Conservation (phyloP, 331 rosid genomes). For the Acacia pycnantha region DNA sequence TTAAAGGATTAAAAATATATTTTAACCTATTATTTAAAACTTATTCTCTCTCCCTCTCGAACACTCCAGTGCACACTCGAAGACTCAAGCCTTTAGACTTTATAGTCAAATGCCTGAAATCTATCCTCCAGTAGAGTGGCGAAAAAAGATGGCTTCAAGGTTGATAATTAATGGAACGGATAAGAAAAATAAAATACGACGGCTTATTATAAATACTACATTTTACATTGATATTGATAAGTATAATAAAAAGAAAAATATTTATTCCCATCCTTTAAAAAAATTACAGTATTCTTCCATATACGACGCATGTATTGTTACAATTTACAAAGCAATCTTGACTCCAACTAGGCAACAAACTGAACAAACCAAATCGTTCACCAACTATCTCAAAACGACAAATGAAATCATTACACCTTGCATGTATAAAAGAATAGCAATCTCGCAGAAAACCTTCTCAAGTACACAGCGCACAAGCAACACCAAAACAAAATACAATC, state of each 20-base stretch:
- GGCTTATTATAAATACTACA: not conserved
- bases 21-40: too few species aligned
- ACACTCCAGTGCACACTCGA: too few species aligned
- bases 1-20: too few species aligned
- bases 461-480: conserved; percentile 14
- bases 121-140: too few species aligned
- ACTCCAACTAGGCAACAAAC: conserved; percentile 15
- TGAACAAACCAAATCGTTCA: conserved; percentile 30
- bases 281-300: not conserved
- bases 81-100: too few species aligned
- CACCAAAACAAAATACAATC: not conserved
- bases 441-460: not conserved
- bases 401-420: conserved; percentile 19
- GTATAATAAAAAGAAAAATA: not conserved
- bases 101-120: too few species aligned
- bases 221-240: not conserved
- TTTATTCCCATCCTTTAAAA: not conserved
- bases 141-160: too few species aligned
- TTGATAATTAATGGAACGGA: too few species aligned
- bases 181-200: not conserved
- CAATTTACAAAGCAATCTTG: conserved; percentile 27
- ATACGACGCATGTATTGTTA: conserved; percentile 19
- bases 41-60: too few species aligned
- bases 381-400: conserved; percentile 27
- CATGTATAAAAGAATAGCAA: conserved; percentile 26